A percentile compares a stretch with the other conserved stretches of the same genome.
Evolutionary conservation across 164 flowering plant species (phyloP).

Genomic region (Saururus chinensis): DNA sequence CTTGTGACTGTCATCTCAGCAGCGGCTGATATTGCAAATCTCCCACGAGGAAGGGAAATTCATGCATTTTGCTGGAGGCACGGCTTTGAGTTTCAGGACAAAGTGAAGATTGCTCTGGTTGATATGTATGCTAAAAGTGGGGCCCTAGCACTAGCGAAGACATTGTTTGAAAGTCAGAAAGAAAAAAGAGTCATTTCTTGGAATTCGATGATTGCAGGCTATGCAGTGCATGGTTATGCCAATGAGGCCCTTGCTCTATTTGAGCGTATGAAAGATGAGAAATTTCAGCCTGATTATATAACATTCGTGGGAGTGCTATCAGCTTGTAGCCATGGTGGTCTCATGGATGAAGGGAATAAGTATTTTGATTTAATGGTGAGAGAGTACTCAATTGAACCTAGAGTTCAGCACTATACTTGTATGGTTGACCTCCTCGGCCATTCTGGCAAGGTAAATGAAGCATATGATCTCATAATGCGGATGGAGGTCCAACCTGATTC

Average conservation of each 20-base stretch:
- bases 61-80: slow-evolving; percentile 13
- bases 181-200: slow-evolving; percentile 12
- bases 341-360: slow-evolving; percentile 6
- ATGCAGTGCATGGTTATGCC: slow-evolving; percentile 15
- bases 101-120: slow-evolving; percentile 12
- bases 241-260: slow-evolving; percentile 10
- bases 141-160: slow-evolving; percentile 4
- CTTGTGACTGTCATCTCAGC: slow-evolving; percentile 12
- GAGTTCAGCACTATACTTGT: slow-evolving; percentile 9
- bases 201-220: slow-evolving; percentile 17
- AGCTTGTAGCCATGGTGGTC: slow-evolving; percentile 9
- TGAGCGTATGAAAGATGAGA: slow-evolving; percentile 4
- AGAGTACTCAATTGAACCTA: slow-evolving; percentile 8
- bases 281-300: slow-evolving; percentile 7
- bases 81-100: slow-evolving; percentile 7
- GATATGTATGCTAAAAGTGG: slow-evolving; percentile 16
- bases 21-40: slow-evolving; percentile 6
- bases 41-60: slow-evolving; percentile 10
- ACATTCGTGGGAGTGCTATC: slow-evolving; percentile 17
- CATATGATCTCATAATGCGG: slow-evolving; percentile 4
- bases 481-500: slow-evolving; percentile 10
- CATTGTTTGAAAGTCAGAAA: slow-evolving; percentile 6
- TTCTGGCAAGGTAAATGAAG: slow-evolving; percentile 2
- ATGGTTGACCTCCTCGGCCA: slow-evolving; percentile 10
- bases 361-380: slow-evolving; percentile 6